phyloP scores from a whole-genome alignment of 164 flowering plant species.

The Amborella trichopoda region DNA sequence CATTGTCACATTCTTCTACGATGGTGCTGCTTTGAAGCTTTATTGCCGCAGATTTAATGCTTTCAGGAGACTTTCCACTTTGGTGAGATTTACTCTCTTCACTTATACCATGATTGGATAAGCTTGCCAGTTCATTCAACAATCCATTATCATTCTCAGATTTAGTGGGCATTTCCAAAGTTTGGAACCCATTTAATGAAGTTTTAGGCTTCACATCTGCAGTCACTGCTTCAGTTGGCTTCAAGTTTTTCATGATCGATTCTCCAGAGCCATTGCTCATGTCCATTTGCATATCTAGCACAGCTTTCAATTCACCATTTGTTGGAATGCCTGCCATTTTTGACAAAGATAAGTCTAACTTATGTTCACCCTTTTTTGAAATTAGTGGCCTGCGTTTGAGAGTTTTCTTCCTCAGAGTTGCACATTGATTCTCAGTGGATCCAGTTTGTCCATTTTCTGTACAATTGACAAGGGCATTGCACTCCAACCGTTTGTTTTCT shows the following conservation, averaged over 20 bases:
- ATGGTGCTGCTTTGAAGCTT: slow-evolving; percentile 8
- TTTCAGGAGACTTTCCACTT: slow-evolving; percentile 9
- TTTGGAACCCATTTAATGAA: too few species aligned
- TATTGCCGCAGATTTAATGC: slow-evolving; percentile 4
- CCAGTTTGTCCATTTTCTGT: slow-evolving; percentile 3
- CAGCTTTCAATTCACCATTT: background rate
- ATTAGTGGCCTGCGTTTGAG: slow-evolving; percentile 7
- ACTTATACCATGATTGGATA: slow-evolving; percentile 4
- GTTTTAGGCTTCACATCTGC: too few species aligned
- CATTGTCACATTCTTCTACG: slow-evolving; percentile 3
- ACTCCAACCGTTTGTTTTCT: slow-evolving; percentile 3
- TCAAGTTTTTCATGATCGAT: slow-evolving; percentile 8
- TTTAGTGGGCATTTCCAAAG: background rate
- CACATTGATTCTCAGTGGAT: slow-evolving; percentile 4
- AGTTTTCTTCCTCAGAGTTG: slow-evolving; percentile 7
- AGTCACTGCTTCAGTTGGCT: slow-evolving; percentile 2
- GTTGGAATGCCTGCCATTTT: background rate
- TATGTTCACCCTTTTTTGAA: too few species aligned
- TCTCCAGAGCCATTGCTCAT: slow-evolving; percentile 1
- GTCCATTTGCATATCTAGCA: background rate
- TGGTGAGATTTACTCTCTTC: slow-evolving; percentile 10
- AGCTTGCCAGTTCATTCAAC: slow-evolving; percentile 3
- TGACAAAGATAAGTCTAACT: too few species aligned
- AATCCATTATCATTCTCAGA: slow-evolving; percentile 2
- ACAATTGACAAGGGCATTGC: slow-evolving; percentile 3